Conservation (phyloP, 805 yeast genomes). For the Candida ascalaphidarum region DNA sequence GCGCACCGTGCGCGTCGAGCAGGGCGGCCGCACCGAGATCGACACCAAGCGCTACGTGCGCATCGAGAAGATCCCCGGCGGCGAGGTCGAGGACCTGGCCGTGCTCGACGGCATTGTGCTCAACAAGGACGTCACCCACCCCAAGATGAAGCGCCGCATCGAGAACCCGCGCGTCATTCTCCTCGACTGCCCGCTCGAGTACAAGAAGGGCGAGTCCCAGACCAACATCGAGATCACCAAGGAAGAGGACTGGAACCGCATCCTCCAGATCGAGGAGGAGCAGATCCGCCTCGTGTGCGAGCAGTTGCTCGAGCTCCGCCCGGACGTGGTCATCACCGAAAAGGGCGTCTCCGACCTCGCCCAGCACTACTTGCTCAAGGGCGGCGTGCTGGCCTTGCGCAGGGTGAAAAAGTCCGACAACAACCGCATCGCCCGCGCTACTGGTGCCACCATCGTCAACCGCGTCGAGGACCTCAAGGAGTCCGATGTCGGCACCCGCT, state of each 20-base stretch:
- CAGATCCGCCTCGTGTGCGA: slow-evolving; percentile 87
- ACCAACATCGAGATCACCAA: slow-evolving; percentile 95
- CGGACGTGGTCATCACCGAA: slow-evolving; percentile 93
- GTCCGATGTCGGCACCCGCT: slow-evolving; percentile 76
- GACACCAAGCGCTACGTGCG: slow-evolving; percentile 90
- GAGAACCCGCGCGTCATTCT: slow-evolving; percentile 84
- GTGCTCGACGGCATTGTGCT: slow-evolving; percentile 88
- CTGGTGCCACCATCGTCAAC: slow-evolving; percentile 96
- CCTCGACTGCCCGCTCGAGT: slow-evolving; percentile 94
- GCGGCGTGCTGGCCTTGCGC: slow-evolving; percentile 87
- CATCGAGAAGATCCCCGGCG: slow-evolving; percentile 96
- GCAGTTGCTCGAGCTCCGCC: slow-evolving; percentile 73
- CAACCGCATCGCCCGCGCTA: slow-evolving; percentile 92
- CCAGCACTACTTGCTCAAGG: slow-evolving; percentile 90
- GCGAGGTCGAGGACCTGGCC: slow-evolving; percentile 82
- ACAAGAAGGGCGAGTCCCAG: slow-evolving; percentile 98
- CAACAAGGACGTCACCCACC: slow-evolving; percentile 98
- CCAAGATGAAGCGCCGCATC: slow-evolving; percentile 88
- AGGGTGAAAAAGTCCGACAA: slow-evolving; percentile 93
- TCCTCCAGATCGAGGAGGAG: slow-evolving; percentile 94
- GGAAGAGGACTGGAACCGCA: slow-evolving; percentile 93
- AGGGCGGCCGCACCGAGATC: slow-evolving; percentile 65
- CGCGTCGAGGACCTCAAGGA: slow-evolving; percentile 92
- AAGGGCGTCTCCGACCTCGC: slow-evolving; percentile 98
- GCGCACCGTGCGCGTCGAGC: slow-evolving; percentile 61